Evolutionary conservation across 208 protist species (phyloP).

Genomic region (Porcisia hertigi): DNA sequence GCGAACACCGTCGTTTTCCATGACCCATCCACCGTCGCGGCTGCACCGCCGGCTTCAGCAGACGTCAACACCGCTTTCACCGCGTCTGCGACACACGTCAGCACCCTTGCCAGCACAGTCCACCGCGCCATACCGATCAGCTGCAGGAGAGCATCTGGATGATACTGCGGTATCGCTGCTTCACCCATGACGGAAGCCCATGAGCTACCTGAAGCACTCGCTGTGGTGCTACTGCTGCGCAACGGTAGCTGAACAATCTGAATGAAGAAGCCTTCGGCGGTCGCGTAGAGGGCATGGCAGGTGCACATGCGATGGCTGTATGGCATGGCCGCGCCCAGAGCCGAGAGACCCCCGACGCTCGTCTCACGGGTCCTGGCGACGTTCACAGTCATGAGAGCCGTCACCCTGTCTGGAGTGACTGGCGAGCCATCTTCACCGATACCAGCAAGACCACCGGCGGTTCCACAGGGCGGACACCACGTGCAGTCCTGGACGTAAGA

Average conservation of each 20-base stretch:
- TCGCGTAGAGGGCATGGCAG: slow-evolving; percentile 23
- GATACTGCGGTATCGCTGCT: slow-evolving; percentile 42
- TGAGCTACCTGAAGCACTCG: background rate
- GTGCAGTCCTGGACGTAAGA: slow-evolving; percentile 35
- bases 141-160: slow-evolving; percentile 70
- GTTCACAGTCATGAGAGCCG: slow-evolving; percentile 24
- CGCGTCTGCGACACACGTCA: slow-evolving; percentile 34
- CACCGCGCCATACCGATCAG: slow-evolving; percentile 70
- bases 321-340: slow-evolving; percentile 4
- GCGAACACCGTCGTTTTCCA: background rate
- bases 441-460: background rate
- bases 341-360: slow-evolving; percentile 18
- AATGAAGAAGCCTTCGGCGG: slow-evolving; percentile 20
- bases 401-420: slow-evolving; percentile 5
- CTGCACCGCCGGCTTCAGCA: background rate
- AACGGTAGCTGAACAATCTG: slow-evolving; percentile 29
- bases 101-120: slow-evolving; percentile 38
- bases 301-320: slow-evolving; percentile 6
- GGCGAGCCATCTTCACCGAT: background rate
- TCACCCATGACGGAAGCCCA: background rate
- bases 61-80: slow-evolving; percentile 13
- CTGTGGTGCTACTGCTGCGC: slow-evolving; percentile 7
- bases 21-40: background rate
- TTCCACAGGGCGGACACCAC: slow-evolving; percentile 30
- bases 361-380: slow-evolving; percentile 19